Evolutionary conservation across 345 rosid genomes (phyloP).

Genomic region (Lepidium aucheri): DNA sequence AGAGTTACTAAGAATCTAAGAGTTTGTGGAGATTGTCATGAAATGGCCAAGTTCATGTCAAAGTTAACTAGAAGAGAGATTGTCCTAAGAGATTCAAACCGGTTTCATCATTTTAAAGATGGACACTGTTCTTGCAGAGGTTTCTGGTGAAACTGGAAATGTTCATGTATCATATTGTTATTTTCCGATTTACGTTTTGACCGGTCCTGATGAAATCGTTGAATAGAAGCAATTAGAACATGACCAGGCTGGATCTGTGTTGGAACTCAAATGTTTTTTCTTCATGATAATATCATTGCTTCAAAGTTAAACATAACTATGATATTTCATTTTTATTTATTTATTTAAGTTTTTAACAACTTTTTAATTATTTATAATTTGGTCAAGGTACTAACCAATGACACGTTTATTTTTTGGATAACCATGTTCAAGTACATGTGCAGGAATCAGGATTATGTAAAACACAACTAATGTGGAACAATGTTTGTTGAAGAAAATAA

Average conservation of each 20-base stretch:
- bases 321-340: not conserved
- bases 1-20: slow-evolving; percentile 60
- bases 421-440: slow-evolving; percentile 25
- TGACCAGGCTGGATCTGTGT: slow-evolving; percentile 18
- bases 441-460: not conserved
- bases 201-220: not conserved
- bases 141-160: slow-evolving; percentile 42
- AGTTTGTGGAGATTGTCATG: slow-evolving; percentile 73
- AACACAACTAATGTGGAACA: not conserved
- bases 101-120: slow-evolving; percentile 61
- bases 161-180: not conserved
- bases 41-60: slow-evolving; percentile 65
- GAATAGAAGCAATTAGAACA: slow-evolving; percentile 6
- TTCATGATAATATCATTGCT: slow-evolving; percentile 27
- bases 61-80: slow-evolving; percentile 44
- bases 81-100: slow-evolving; percentile 58
- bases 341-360: not conserved
- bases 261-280: not conserved
- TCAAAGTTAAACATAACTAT: slow-evolving; percentile 19
- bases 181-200: not conserved
- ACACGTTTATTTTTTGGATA: not conserved
- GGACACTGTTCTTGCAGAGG: slow-evolving; percentile 75
- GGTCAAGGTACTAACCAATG: slow-evolving; percentile 12
- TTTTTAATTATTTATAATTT: slow-evolving; percentile 10
- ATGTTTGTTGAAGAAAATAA: slow-evolving; percentile 17